A percentile compares a stretch with the other conserved stretches of the same genome.
phyloP scores from a whole-genome alignment of 2,329 filamentous ascomycete species.

The Calonectria pteridis region DNA sequence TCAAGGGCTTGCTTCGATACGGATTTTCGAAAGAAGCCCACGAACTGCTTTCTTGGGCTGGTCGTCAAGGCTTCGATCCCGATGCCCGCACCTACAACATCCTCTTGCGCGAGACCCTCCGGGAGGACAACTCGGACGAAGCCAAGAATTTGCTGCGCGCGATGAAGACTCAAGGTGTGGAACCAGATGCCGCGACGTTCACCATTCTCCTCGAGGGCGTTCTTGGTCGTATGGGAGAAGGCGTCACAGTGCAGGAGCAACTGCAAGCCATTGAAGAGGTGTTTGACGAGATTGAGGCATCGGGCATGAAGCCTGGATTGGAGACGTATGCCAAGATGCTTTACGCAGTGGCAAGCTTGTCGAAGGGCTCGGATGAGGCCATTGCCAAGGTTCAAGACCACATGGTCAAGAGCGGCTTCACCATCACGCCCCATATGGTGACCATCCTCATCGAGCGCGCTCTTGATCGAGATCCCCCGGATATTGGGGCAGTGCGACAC shows the following conservation, averaged over 20 bases:
- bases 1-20: slow-evolving; percentile 71
- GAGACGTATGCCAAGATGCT: slow-evolving; percentile 79
- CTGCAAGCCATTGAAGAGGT: slow-evolving; percentile 63
- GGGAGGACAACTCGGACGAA: slow-evolving; percentile 59
- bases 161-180: slow-evolving; percentile 69
- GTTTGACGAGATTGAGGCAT: slow-evolving; percentile 68
- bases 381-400: slow-evolving; percentile 72
- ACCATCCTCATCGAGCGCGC: slow-evolving; percentile 79
- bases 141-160: slow-evolving; percentile 65
- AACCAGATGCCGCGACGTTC: slow-evolving; percentile 77
- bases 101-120: slow-evolving; percentile 72
- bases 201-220: slow-evolving; percentile 77
- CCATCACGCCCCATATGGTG: slow-evolving; percentile 75
- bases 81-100: slow-evolving; percentile 76
- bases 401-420: slow-evolving; percentile 67
- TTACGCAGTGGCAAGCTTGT: slow-evolving; percentile 58
- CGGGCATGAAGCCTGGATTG: slow-evolving; percentile 70
- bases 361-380: slow-evolving; percentile 58
- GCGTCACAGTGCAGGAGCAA: slow-evolving; percentile 62
- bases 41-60: slow-evolving; percentile 70
- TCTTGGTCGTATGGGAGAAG: slow-evolving; percentile 54
- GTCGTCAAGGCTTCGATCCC: slow-evolving; percentile 65
- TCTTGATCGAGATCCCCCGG: slow-evolving; percentile 69
- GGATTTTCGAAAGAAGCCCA: slow-evolving; percentile 62
- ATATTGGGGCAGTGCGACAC: slow-evolving; percentile 69